Base-by-base conservation (phyloP, 345 rosid species). In the Rubroshorea leprosula region DNA sequence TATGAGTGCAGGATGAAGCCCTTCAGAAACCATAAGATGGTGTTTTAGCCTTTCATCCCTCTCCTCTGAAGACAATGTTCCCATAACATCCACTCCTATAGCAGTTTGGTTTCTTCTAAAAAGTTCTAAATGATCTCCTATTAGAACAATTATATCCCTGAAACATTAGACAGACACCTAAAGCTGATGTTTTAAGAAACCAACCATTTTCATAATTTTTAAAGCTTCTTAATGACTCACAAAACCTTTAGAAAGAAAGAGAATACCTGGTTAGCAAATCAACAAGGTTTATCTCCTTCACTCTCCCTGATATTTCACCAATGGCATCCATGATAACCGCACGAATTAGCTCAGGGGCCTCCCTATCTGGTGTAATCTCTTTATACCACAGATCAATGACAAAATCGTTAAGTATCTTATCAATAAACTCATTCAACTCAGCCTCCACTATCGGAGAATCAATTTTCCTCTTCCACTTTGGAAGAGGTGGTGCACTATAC, bases 71-170 rank as follows among this genome's bases (percentile, higher is more conserved):
- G 97, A 90, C 69, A 87, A 72, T 27, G 83, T 90, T 65, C 74
- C 75, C 97, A 90, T 90, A 55, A 94, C 91, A 65, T 94, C 96
- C 54, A 71, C 76, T 62, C 99, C 96, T 54, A 90, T 87, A 29
- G 83, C 82, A 49, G 90, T 83, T 62, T 85, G 97, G 73, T 85
- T 87, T 78, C 95, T 76, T 81, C 99, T 82, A 72, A 90, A 94
- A 43, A 67, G 90, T 55, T 87, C 99, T 69, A 94, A 72, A 72
- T 94, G 96, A 65, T 90, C 86, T 46, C 97, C 95, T 65, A 94
- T 60, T 64, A 94, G 72, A 79, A 90, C 93, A 66, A 94, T 76
- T 70, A 85, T 71, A 79, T 94, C 97, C 90, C 99, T 90, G 95
- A 68, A 84, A 65, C 51, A 65, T 51, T n/a, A 75, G 23, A 61